A percentile compares a stretch with the other conserved stretches of the same genome.
Conservation (phyloP, 108 stramenopile species). For the Nannochloropsis gaditana region DNA sequence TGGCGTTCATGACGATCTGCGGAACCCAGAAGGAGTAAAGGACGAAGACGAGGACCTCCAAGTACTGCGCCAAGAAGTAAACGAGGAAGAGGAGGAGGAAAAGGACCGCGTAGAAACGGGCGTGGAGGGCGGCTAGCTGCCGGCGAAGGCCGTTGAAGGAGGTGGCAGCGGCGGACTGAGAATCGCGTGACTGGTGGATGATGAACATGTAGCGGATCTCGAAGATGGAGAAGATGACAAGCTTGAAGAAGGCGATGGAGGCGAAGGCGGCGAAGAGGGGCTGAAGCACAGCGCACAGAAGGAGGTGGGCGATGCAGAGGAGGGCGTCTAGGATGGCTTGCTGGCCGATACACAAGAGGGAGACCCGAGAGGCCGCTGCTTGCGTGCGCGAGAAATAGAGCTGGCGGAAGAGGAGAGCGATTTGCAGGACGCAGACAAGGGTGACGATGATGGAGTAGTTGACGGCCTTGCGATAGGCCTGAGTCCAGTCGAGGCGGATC, state of each 20-base stretch:
- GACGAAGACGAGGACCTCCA: constrained; percentile 61
- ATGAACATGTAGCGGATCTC: constrained; percentile 90
- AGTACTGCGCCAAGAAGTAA: constrained; percentile 59
- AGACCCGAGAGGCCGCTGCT: constrained; percentile 70
- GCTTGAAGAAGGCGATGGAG: constrained; percentile 70
- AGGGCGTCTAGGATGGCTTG: constrained; percentile 84
- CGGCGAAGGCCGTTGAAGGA: constrained; percentile 63
- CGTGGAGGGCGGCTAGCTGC: constrained; percentile 70
- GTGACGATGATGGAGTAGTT: constrained; percentile 85
- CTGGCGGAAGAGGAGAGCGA: constrained; percentile 72
- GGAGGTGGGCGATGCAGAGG: constrained; percentile 74
- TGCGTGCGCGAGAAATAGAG: constrained; percentile 72
- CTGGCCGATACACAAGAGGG: constrained; percentile 74
- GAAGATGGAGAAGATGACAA: constrained; percentile 84
- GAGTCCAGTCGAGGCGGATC: not conserved
- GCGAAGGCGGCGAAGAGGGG: constrained; percentile 74
- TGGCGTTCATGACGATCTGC: constrained; percentile 77
- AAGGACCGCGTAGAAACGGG: constrained; percentile 77
- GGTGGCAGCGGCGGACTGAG: constrained; percentile 42
- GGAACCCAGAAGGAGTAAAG: constrained; percentile 94
- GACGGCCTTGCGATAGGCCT: constrained; percentile 61
- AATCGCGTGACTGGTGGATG: constrained; percentile 71
- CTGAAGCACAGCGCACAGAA: constrained; percentile 72
- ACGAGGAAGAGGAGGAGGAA: constrained; percentile 62
- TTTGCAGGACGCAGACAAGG: constrained; percentile 75